Conservation (phyloP, 208 protist genomes). For the Trypanosomatidae sp. region DNA sequence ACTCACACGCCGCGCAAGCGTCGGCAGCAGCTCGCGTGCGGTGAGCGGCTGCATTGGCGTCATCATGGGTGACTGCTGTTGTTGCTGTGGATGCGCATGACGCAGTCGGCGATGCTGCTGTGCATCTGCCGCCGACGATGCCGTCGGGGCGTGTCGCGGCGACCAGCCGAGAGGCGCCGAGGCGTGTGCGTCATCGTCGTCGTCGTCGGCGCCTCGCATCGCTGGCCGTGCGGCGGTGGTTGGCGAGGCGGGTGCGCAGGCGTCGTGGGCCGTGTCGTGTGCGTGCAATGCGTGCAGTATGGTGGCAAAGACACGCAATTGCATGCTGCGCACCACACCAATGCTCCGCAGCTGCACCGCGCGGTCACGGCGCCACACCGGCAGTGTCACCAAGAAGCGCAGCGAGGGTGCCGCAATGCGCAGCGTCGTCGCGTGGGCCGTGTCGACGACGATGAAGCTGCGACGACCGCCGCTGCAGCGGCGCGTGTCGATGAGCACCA, state of each 20-base stretch:
- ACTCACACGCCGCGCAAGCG: no score
- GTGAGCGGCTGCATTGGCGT: no score
- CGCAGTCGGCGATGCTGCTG: constrained; percentile 24
- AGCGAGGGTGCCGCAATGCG: constrained; percentile 12
- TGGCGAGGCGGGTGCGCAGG: no score
- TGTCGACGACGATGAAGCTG: not conserved
- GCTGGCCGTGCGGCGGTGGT: not conserved
- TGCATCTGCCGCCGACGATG: no score
- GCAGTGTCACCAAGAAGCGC: constrained; percentile 40
- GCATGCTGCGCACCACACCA: constrained; percentile 32
- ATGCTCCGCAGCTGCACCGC: constrained; percentile 35
- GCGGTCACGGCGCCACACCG: constrained; percentile 13
- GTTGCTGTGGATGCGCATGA: no score
- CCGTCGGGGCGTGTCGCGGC: no score
- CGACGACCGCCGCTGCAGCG: constrained; percentile 20
- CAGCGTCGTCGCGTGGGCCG: no score
- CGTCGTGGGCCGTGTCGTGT: not conserved
- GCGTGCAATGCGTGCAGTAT: constrained; percentile 21
- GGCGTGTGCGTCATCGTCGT: not conserved
- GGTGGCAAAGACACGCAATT: constrained; percentile 18
- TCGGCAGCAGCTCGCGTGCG: no score
- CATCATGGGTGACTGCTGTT: no score
- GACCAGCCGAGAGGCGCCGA: not conserved
- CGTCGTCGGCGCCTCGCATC: not conserved
- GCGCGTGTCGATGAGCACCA: constrained; percentile 35